Evolutionary conservation across 2,329 filamentous ascomycete species (phyloP).

Genomic region (Fusarium sp.): DNA sequence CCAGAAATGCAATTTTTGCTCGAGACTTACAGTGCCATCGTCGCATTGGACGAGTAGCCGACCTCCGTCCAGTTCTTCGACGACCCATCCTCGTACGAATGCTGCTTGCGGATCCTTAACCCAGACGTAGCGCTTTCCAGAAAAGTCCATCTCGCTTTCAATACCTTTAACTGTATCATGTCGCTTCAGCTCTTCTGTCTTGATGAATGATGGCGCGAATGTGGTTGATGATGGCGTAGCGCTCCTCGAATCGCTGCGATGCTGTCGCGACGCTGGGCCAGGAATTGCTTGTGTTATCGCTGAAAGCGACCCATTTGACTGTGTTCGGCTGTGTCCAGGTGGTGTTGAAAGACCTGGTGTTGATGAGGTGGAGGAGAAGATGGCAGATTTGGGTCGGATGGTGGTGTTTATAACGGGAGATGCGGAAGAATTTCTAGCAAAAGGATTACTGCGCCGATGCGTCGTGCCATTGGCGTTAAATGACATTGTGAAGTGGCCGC

Average conservation of each 20-base stretch:
- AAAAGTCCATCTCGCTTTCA: slow-evolving; percentile 98
- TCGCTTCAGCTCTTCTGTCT: slow-evolving; percentile 76
- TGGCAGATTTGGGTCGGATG: slow-evolving; percentile 77
- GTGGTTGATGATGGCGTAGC: slow-evolving; percentile 75
- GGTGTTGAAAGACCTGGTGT: slow-evolving; percentile 51
- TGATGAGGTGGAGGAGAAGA: slow-evolving; percentile 70
- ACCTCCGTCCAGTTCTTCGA: slow-evolving; percentile 78
- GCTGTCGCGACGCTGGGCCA: slow-evolving; percentile 44
- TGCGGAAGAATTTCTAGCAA: slow-evolving; percentile 73
- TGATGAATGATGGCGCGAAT: slow-evolving; percentile 97
- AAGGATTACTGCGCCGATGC: slow-evolving; percentile 82
- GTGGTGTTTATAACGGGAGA: slow-evolving; percentile 65
- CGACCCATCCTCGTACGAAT: slow-evolving; percentile 91
- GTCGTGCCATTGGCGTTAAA: slow-evolving; percentile 55
- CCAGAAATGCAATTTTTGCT: background rate
- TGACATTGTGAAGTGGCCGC: slow-evolving; percentile 46
- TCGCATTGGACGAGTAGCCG: slow-evolving; percentile 89
- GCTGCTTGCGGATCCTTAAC: slow-evolving; percentile 85
- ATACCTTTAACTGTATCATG: slow-evolving; percentile 73
- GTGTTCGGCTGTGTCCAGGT: slow-evolving; percentile 71
- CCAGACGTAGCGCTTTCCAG: slow-evolving; percentile 98
- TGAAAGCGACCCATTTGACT: slow-evolving; percentile 68
- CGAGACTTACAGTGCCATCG: slow-evolving; percentile 77
- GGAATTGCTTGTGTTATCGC: slow-evolving; percentile 20
- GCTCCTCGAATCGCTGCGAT: slow-evolving; percentile 69